Conservation (phyloP, 106 monocot species). For the Narthecium ossifragum region DNA sequence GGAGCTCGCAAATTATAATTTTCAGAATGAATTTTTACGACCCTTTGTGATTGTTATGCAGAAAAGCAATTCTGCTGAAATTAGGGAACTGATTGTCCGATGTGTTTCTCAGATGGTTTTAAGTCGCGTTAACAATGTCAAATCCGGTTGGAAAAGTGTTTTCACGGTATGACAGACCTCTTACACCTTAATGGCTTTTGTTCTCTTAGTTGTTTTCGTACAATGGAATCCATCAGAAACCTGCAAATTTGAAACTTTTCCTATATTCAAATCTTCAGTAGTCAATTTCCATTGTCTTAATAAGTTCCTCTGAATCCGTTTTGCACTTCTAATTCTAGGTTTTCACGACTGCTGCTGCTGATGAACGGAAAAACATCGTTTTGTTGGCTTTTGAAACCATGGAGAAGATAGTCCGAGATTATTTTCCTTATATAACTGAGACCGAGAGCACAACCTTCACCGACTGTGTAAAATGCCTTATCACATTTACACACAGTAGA, state of each 20-base stretch:
- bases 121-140: conserved; percentile 86
- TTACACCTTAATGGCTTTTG: background rate
- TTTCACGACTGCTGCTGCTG: conserved; percentile 79
- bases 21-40: conserved; percentile 90
- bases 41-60: conserved; percentile 94
- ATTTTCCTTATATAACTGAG: conserved; percentile 94
- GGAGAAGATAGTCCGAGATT: conserved; percentile 97
- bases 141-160: conserved; percentile 99
- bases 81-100: conserved; percentile 80
- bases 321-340: conserved; percentile 39
- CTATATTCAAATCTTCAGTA: background rate
- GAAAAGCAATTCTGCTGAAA: conserved; percentile 83
- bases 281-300: too few relatives aligned
- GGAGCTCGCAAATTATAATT: conserved; percentile 94
- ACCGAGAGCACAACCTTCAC: conserved; percentile 95
- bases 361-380: conserved; percentile 91
- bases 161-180: conserved; percentile 48
- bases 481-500: conserved; percentile 86
- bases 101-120: conserved; percentile 97
- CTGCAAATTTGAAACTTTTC: too few relatives aligned
- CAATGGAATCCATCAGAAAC: too few relatives aligned
- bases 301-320: too few relatives aligned
- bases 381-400: conserved; percentile 91
- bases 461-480: conserved; percentile 91
- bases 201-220: background rate